These are phyloP conservation scores for Xylaria scruposa DNA, from an alignment of 495 filamentous ascomycete genomes.

Conservation along the genomic window DNA sequence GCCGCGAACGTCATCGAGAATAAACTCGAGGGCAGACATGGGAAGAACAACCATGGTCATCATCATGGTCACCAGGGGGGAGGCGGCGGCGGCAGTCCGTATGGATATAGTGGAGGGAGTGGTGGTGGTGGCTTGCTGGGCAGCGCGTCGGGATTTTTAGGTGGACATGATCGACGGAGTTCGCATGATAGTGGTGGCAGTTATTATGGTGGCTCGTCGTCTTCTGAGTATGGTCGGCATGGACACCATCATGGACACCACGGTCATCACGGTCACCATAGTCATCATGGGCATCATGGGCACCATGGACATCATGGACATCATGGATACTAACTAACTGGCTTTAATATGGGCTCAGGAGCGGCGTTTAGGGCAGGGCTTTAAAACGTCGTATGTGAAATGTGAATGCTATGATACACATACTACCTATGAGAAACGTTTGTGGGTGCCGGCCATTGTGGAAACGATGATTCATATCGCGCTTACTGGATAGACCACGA, in stretches of 20 bases:
- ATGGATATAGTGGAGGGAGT: neutral
- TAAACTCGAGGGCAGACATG: slow-evolving; percentile 45
- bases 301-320: slow-evolving; percentile 9
- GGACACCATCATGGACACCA: slow-evolving; percentile 16
- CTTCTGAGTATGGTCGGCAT: neutral
- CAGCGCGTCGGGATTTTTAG: neutral
- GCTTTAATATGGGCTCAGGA: neutral
- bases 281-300: neutral
- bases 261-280: neutral
- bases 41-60: slow-evolving; percentile 3
- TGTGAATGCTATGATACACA: neutral
- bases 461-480: neutral
- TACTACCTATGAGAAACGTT: neutral
- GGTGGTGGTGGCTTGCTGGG: neutral
- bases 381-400: neutral
- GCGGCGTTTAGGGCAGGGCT: neutral
- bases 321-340: slow-evolving; percentile 2
- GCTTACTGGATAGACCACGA: neutral
- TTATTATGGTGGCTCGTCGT: neutral
- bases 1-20: slow-evolving; percentile 62
- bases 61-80: neutral
- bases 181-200: neutral
- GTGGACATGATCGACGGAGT: neutral
- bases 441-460: neutral
- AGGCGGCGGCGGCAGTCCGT: neutral